Conservation (phyloP, 805 yeast species). For the Cyberlindnera mississippiensis region DNA sequence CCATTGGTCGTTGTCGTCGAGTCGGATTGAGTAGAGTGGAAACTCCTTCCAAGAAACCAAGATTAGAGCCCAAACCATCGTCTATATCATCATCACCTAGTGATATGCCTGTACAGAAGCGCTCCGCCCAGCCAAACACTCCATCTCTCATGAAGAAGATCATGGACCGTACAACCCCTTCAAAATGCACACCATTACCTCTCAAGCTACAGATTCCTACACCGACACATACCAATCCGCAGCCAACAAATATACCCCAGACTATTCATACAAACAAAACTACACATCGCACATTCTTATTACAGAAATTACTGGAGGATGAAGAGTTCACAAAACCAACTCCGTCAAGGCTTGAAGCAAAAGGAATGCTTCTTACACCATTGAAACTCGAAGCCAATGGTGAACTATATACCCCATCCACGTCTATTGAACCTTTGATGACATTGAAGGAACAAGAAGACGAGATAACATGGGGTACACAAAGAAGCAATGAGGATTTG, state of each 20-base stretch:
- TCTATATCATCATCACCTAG: slow-evolving; percentile 1
- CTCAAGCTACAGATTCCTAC: not conserved
- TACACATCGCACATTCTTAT: not conserved
- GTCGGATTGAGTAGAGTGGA: slow-evolving; percentile 20
- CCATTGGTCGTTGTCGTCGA: slow-evolving; percentile 9
- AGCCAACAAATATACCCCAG: too few relatives aligned
- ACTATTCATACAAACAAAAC: not conserved
- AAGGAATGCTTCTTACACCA: not conserved
- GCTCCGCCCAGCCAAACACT: too few relatives aligned
- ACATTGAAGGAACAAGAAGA: not conserved
- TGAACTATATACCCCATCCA: too few relatives aligned
- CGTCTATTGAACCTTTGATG: not conserved
- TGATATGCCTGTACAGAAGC: too few relatives aligned
- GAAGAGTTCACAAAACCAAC: not conserved
- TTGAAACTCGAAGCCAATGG: too few relatives aligned
- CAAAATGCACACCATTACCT: slow-evolving; percentile 3
- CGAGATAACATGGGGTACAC: slow-evolving; percentile 13
- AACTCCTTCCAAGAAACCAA: slow-evolving; percentile 14
- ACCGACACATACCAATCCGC: not conserved
- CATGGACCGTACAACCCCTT: slow-evolving; percentile 5
- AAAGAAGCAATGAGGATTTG: slow-evolving; percentile 3
- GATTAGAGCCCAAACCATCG: not conserved
- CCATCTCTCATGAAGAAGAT: not conserved
- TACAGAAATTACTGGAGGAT: slow-evolving; percentile 5
- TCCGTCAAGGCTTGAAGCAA: not conserved